A percentile compares a stretch with the other conserved stretches of the same genome.
phyloP scores from a whole-genome alignment of 768 basidiomycete species.

The Podaxis sp. region DNA sequence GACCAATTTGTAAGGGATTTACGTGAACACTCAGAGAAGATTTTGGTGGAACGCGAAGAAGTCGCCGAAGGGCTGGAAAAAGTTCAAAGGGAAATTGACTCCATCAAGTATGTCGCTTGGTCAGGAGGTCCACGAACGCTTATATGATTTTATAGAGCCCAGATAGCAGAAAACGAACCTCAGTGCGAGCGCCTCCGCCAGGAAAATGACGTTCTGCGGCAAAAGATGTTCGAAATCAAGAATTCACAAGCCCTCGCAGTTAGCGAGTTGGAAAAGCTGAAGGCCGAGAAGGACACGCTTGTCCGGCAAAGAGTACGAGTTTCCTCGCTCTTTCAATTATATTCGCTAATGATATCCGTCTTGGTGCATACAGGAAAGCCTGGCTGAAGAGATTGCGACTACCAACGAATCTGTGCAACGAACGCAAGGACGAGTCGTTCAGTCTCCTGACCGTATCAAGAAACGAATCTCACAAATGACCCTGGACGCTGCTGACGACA shows the following conservation, averaged over 20 bases:
- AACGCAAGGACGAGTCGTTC: constrained; percentile 74
- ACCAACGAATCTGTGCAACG: constrained; percentile 58
- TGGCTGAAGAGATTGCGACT: constrained; percentile 56
- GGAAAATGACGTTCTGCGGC: constrained; percentile 59
- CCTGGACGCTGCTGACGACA: constrained; percentile 62
- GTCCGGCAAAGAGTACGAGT: constrained; percentile 56
- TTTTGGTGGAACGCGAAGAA: constrained; percentile 61
- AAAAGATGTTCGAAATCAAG: constrained; percentile 66
- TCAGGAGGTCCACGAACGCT: background rate
- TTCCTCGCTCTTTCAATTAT: background rate
- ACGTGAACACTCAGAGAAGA: constrained; percentile 49
- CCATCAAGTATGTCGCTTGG: constrained; percentile 46
- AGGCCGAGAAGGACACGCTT: constrained; percentile 61
- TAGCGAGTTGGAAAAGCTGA: constrained; percentile 66
- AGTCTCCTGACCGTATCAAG: constrained; percentile 87
- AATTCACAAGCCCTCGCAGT: constrained; percentile 54
- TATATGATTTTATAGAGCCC: constrained; percentile 37
- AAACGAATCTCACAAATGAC: constrained; percentile 79
- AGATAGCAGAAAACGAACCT: constrained; percentile 67
- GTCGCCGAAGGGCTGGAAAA: constrained; percentile 44
- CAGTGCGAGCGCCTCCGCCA: constrained; percentile 52
- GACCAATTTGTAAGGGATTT: constrained; percentile 57
- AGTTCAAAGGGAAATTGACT: constrained; percentile 45
- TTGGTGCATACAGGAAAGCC: constrained; percentile 41
- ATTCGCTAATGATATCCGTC: background rate